Conservation (phyloP, 768 basidiomycete species). For the Kwoniella sp. region DNA sequence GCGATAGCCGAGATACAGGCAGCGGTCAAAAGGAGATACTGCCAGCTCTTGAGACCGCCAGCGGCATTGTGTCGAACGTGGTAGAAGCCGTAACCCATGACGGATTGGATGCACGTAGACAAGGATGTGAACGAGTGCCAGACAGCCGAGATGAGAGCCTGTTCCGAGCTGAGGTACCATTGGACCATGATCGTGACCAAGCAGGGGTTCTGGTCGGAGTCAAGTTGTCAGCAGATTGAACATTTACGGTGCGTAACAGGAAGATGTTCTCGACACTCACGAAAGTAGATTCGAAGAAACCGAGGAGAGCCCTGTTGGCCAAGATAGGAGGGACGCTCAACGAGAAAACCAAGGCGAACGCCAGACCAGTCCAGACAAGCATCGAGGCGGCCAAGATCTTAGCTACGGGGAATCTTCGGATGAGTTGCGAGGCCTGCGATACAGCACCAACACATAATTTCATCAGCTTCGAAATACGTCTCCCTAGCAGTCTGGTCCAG, state of each 20-base stretch:
- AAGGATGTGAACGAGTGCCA: conserved; percentile 25
- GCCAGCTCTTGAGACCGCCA: conserved; percentile 32
- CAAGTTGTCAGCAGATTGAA: not conserved
- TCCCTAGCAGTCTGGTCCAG: not conserved
- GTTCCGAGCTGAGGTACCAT: conserved; percentile 22
- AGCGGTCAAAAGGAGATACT: conserved; percentile 33
- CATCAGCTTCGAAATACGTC: not conserved
- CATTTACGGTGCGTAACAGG: not conserved
- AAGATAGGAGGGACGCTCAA: conserved; percentile 26
- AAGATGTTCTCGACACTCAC: conserved; percentile 9
- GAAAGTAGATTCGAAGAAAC: conserved; percentile 37
- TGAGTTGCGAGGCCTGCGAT: conserved; percentile 29
- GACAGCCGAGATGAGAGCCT: conserved; percentile 16
- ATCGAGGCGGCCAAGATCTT: conserved; percentile 38
- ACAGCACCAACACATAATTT: not conserved
- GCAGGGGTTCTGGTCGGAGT: conserved; percentile 11
- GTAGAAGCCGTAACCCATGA: conserved; percentile 33
- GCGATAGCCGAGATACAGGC: conserved; percentile 21
- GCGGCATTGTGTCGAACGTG: conserved; percentile 22
- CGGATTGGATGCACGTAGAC: conserved; percentile 18
- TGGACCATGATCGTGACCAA: conserved; percentile 23
- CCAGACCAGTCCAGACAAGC: conserved; percentile 35
- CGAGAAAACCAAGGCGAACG: conserved; percentile 35
- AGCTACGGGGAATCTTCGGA: conserved; percentile 37
- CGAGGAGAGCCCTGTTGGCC: conserved; percentile 35